These are phyloP conservation scores for Hexamita inflata DNA, from an alignment of 208 protist species.

Conservation along the genomic window DNA sequence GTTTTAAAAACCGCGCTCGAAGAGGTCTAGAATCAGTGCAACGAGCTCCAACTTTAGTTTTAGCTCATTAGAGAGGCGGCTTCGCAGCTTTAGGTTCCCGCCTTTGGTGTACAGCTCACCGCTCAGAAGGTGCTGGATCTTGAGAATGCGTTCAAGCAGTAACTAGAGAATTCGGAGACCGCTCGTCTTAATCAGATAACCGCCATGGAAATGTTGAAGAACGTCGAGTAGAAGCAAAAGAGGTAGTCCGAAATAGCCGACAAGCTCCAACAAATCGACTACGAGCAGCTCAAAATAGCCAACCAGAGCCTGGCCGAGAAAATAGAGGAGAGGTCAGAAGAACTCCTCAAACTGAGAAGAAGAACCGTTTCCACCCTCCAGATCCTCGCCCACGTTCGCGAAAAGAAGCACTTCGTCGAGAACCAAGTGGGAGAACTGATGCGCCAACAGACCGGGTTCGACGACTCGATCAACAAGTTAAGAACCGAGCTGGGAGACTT, in stretches of 20 bases:
- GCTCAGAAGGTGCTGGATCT: neutral
- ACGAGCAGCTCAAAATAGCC: slow-evolving; percentile 95
- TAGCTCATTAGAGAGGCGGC: neutral
- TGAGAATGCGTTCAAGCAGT: neutral
- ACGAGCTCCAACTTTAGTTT: neutral
- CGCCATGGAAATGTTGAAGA: neutral
- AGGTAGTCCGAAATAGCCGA: neutral
- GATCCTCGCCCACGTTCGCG: slow-evolving; percentile 84
- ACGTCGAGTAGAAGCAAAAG: neutral
- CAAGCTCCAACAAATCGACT: slow-evolving; percentile 84
- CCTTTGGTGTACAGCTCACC: slow-evolving; percentile 8
- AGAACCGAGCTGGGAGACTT: slow-evolving; percentile 66
- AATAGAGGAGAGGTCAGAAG: slow-evolving; percentile 89
- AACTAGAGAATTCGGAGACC: neutral
- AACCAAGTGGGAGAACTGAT: slow-evolving; percentile 65
- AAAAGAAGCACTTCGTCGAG: slow-evolving; percentile 84
- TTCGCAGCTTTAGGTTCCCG: neutral
- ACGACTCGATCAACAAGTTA: slow-evolving; percentile 60
- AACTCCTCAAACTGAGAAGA: slow-evolving; percentile 74
- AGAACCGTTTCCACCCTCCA: slow-evolving; percentile 79
- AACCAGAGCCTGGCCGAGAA: slow-evolving; percentile 91
- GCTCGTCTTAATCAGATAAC: neutral
- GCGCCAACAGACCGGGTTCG: slow-evolving; percentile 62
- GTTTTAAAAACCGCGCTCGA: neutral
- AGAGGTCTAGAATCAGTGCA: neutral